phyloP scores from a whole-genome alignment of 768 basidiomycete genomes.

The Mycena haematopus region DNA sequence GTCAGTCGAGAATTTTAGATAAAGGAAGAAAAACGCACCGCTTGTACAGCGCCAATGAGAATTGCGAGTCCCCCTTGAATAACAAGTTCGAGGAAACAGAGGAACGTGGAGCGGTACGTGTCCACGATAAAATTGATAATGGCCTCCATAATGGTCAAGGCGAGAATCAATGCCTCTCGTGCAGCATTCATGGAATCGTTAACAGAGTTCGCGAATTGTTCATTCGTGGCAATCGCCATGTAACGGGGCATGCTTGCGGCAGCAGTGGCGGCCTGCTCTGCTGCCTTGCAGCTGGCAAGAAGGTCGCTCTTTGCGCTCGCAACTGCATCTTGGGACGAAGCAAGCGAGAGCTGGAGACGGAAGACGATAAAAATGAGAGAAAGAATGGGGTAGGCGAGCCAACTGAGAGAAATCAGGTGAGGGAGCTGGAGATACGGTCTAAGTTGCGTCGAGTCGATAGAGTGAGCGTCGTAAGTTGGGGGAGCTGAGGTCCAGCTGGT shows the following conservation, averaged over 20 bases:
- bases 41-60: slow-evolving; percentile 82
- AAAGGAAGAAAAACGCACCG: slow-evolving; percentile 54
- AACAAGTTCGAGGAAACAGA: slow-evolving; percentile 92
- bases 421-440: slow-evolving; percentile 85
- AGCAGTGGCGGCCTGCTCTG: slow-evolving; percentile 81
- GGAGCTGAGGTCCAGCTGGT: slow-evolving; percentile 25
- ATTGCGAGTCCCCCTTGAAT: slow-evolving; percentile 82
- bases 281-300: slow-evolving; percentile 84
- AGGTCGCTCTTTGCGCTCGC: slow-evolving; percentile 75
- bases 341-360: slow-evolving; percentile 76
- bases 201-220: slow-evolving; percentile 77
- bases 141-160: slow-evolving; percentile 85
- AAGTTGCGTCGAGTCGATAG: slow-evolving; percentile 42
- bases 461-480: slow-evolving; percentile 30
- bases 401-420: slow-evolving; percentile 84
- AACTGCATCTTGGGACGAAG: slow-evolving; percentile 70
- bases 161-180: slow-evolving; percentile 70
- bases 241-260: slow-evolving; percentile 90
- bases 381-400: slow-evolving; percentile 91
- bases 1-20: neutral
- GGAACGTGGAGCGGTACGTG: slow-evolving; percentile 89
- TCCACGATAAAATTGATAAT: slow-evolving; percentile 93
- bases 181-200: slow-evolving; percentile 82
- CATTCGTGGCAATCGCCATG: slow-evolving; percentile 84
- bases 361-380: slow-evolving; percentile 90